Base-by-base conservation (phyloP, 2,329 filamentous ascomycete genomes). In the Xylariaceae sp. region DNA sequence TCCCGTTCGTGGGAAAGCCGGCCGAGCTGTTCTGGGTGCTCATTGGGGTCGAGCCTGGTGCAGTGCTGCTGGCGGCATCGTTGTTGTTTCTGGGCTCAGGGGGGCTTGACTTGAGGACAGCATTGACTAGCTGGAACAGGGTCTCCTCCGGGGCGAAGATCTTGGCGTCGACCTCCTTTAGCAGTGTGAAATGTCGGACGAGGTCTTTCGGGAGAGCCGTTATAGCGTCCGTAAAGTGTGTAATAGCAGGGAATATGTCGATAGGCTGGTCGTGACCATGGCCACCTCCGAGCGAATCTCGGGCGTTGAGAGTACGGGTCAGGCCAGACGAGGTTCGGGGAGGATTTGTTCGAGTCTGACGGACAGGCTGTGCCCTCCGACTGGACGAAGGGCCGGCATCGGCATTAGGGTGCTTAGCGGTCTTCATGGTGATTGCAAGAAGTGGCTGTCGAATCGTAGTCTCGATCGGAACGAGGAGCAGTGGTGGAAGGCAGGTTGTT, bases 81-180 rank as follows among this genome's bases (percentile, higher is more conserved):
- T 78, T 77, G 60, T 71, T 66, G 52, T 73, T 71, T 63, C 75
- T 78, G 59, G 74, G 68, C 57, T 80, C 78, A 52, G 80, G 78
- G 26, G 75, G 71, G 57, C 77, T 79, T 29, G 79, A 74, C 62
- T 79, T 79, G 60, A 84, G 74, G 59, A 89, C 85, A 50, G 81
- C 81, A 59, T 87, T 81, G 66, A 96, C 84, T 59, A 96, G 81
- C 69, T 89, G 83, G 69, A 89, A 87, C 56, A 99, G 82, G 68
- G 88, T 84, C 66, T 95, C 89, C 72, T 96, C 91, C 6, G 95
- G 89, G 21, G 87, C 87, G 75, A 93, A 95, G 62, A 96, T 90
- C 77, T 99, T 99, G 61, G 93, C 93, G 77, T 99, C 95, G 46
- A 98, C 95, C 77, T 99, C 95, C 74, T 97, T 97, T 65, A 99